Evolutionary conservation across 2,329 filamentous ascomycete genomes (phyloP).

Genomic region (Fusarium sublunatum): DNA sequence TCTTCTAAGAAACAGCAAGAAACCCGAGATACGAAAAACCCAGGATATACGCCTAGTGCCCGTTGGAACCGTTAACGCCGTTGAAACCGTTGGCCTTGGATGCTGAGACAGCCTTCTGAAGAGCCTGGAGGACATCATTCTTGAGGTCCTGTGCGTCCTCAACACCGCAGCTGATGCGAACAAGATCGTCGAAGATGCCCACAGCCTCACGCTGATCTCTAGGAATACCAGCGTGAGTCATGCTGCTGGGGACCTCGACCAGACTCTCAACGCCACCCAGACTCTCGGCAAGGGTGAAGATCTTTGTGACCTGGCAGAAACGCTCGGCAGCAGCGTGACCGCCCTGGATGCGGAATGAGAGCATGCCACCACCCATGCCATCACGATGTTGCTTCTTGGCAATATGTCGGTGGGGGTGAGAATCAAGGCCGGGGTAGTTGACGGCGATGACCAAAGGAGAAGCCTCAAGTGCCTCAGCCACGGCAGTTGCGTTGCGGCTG

Average conservation of each 20-base stretch:
- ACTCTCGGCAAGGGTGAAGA: conserved; percentile 94
- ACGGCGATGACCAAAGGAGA: conserved; percentile 87
- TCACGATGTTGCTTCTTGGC: conserved; percentile 92
- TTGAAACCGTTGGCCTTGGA: conserved; percentile 50
- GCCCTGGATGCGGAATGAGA: conserved; percentile 92
- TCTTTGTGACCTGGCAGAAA: conserved; percentile 89
- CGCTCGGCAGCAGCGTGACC: conserved; percentile 86
- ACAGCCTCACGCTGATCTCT: conserved; percentile 89
- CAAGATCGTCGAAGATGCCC: conserved; percentile 93
- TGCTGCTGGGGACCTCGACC: conserved; percentile 90
- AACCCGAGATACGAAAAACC: conserved; percentile 3
- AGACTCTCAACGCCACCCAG: conserved; percentile 93
- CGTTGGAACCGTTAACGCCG: conserved; percentile 45
- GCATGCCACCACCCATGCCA: conserved; percentile 96
- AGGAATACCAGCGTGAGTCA: conserved; percentile 98
- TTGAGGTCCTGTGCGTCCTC: conserved; percentile 90
- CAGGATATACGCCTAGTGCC: conserved; percentile 28
- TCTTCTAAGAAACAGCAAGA: conserved; percentile 23
- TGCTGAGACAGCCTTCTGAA: conserved; percentile 75
- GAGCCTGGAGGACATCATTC: conserved; percentile 82
- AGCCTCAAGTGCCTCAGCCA: conserved; percentile 80
- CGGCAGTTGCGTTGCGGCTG: conserved; percentile 79
- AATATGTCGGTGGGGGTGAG: conserved; percentile 87
- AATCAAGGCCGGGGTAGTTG: conserved; percentile 93
- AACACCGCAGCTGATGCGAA: conserved; percentile 92